Percentiles rank a stretch among this genome's conserved stretches.
Conservation (phyloP, 2,329 filamentous ascomycete species). For the Xylaria sp. region DNA sequence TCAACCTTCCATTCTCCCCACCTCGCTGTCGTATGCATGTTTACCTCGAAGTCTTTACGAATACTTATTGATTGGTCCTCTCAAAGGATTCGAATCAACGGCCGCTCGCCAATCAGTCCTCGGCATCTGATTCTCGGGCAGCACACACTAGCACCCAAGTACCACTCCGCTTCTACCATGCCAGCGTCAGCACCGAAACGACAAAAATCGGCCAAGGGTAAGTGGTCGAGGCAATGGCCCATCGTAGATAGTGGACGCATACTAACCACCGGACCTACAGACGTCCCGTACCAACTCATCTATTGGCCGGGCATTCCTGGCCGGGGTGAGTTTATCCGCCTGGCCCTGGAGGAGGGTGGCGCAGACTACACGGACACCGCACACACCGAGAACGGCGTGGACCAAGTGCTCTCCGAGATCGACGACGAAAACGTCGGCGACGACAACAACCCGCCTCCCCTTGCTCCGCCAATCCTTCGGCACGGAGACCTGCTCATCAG, state of each 20-base stretch:
- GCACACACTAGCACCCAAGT: neutral
- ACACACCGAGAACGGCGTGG: constrained; percentile 60
- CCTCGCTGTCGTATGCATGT: no score
- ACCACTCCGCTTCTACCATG: constrained; percentile 35
- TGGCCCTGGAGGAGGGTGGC: constrained; percentile 75
- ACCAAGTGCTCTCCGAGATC: constrained; percentile 61
- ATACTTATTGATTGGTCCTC: neutral
- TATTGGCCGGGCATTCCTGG: constrained; percentile 80
- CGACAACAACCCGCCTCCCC: constrained; percentile 69
- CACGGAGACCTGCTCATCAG: constrained; percentile 70
- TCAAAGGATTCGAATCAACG: neutral
- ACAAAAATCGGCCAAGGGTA: constrained; percentile 54
- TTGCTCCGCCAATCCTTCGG: constrained; percentile 75
- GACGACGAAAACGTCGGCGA: constrained; percentile 59
- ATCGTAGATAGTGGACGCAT: neutral
- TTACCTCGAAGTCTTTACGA: neutral
- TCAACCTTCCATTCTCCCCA: neutral
- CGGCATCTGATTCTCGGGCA: neutral
- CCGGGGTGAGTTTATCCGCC: constrained; percentile 78
- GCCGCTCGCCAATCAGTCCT: no score
- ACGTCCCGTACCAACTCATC: constrained; percentile 69
- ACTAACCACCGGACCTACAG: constrained; percentile 32
- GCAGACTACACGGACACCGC: constrained; percentile 73
- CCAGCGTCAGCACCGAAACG: constrained; percentile 48
- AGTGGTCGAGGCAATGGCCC: neutral